Conservation (phyloP, 1,139 yeast species). For the Zygosaccharomyces sapae region DNA sequence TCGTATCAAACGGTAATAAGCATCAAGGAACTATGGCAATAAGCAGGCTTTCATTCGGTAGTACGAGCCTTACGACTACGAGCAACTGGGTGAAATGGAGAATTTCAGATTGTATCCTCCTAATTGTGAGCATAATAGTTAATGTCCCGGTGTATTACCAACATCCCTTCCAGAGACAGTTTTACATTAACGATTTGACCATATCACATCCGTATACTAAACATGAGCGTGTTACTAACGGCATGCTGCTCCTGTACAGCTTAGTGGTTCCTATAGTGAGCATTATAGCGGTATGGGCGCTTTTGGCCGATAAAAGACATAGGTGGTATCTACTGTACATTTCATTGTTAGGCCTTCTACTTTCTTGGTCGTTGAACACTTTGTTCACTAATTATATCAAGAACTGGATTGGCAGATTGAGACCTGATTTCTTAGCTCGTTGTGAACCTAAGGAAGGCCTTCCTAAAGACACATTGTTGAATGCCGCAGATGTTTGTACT, state of each 20-base stretch:
- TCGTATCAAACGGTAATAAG: background rate
- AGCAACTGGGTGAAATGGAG: slow-evolving; percentile 47
- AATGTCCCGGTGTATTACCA: slow-evolving; percentile 46
- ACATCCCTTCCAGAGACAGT: slow-evolving; percentile 69
- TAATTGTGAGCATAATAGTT: slow-evolving; percentile 42
- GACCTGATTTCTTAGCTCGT: slow-evolving; percentile 75
- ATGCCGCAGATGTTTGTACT: slow-evolving; percentile 61
- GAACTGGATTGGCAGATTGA: slow-evolving; percentile 67
- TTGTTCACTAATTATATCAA: slow-evolving; percentile 64
- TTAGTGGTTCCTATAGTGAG: slow-evolving; percentile 42
- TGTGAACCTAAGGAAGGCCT: slow-evolving; percentile 54
- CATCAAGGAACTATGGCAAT: slow-evolving; percentile 19
- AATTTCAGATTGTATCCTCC: slow-evolving; percentile 49
- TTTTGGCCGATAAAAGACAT: slow-evolving; percentile 41
- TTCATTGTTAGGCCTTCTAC: slow-evolving; percentile 49
- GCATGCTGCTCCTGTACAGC: slow-evolving; percentile 40
- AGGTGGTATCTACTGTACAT: slow-evolving; percentile 45
- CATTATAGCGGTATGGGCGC: slow-evolving; percentile 38
- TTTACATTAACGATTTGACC: slow-evolving; percentile 51
- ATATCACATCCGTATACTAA: slow-evolving; percentile 72
- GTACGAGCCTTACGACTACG: slow-evolving; percentile 14
- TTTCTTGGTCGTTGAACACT: slow-evolving; percentile 51
- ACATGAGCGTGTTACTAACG: slow-evolving; percentile 53
- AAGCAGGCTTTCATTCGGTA: slow-evolving; percentile 42
- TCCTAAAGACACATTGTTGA: slow-evolving; percentile 46